phyloP scores from a whole-genome alignment of 208 protist genomes.

The Acanthamoeba royreba region DNA sequence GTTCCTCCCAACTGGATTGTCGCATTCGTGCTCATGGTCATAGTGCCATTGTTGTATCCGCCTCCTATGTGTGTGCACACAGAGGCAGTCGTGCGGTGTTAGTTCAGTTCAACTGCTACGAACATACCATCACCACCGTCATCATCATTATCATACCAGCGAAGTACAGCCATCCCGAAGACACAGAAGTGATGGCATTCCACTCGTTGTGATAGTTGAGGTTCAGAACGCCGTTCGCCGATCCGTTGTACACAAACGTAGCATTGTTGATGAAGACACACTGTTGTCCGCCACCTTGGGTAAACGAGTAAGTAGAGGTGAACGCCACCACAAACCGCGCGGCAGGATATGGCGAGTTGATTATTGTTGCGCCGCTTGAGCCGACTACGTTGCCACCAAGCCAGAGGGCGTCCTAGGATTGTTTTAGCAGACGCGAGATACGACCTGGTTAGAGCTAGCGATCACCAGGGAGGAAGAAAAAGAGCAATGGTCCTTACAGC shows the following conservation, averaged over 20 bases:
- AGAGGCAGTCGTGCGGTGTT: too few species aligned
- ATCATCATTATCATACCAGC: too few species aligned
- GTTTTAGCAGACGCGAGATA: too few species aligned
- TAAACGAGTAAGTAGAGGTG: not conserved
- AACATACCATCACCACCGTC: too few species aligned
- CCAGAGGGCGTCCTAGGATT: constrained; percentile 19
- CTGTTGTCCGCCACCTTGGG: not conserved
- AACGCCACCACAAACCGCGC: not conserved
- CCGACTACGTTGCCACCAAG: not conserved
- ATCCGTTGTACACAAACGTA: not conserved
- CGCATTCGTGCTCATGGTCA: not conserved
- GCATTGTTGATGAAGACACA: constrained; percentile 36
- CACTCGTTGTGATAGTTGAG: not conserved
- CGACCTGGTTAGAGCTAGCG: too few species aligned
- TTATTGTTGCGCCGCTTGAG: not conserved
- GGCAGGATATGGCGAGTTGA: not conserved
- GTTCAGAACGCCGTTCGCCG: not conserved
- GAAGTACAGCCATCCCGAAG: not conserved
- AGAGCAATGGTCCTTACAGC: too few species aligned
- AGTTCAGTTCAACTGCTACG: too few species aligned
- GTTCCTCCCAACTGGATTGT: not conserved
- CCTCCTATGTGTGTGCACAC: too few species aligned
- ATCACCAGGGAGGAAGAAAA: too few species aligned
- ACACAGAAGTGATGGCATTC: not conserved
- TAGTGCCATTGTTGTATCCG: constrained; percentile 35